Conservation (phyloP, 2,329 filamentous ascomycete genomes). For the Verticillium dahliae region DNA sequence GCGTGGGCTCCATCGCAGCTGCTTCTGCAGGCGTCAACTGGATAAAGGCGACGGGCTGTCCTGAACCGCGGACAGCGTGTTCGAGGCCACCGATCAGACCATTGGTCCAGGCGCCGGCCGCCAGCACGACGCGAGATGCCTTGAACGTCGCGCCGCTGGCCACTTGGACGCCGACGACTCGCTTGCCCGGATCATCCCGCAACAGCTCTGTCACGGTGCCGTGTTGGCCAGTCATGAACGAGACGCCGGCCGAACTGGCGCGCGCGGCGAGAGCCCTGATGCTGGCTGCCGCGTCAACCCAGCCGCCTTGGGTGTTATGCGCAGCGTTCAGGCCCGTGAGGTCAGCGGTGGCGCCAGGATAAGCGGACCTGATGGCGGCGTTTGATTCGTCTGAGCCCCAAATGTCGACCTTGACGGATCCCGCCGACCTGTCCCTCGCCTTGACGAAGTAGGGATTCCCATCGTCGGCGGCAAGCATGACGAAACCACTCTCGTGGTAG, state of each 20-base stretch:
- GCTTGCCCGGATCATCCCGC: slow-evolving; percentile 2
- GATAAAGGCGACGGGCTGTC: slow-evolving; percentile 61
- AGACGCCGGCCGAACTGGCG: slow-evolving; percentile 21
- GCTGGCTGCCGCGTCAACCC: slow-evolving; percentile 22
- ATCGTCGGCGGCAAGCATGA: slow-evolving; percentile 17
- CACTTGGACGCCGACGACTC: slow-evolving; percentile 18
- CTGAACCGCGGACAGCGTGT: slow-evolving; percentile 56
- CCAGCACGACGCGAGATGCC: slow-evolving; percentile 53
- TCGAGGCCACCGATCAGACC: slow-evolving; percentile 64
- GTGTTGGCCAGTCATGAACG: slow-evolving; percentile 20
- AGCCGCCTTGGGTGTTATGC: slow-evolving; percentile 21
- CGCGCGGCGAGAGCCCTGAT: slow-evolving; percentile 17
- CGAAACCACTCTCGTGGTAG: slow-evolving; percentile 23
- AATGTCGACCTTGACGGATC: slow-evolving; percentile 2
- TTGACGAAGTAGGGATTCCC: slow-evolving; percentile 13
- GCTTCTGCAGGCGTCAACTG: slow-evolving; percentile 54
- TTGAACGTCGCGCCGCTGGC: slow-evolving; percentile 20
- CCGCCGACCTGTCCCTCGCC: slow-evolving; percentile 7
- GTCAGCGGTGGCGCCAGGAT: slow-evolving; percentile 4
- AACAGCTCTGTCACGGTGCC: slow-evolving; percentile 19
- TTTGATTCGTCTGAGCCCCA: slow-evolving; percentile 1
- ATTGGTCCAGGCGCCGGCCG: slow-evolving; percentile 74
- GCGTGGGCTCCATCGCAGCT: slow-evolving; percentile 41
- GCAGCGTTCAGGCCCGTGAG: slow-evolving; percentile 6
- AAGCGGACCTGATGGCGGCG: slow-evolving; percentile 5